Evolutionary conservation across 2,329 filamentous ascomycete genomes (phyloP).

Genomic region (Pyrenochaeta sp.): DNA sequence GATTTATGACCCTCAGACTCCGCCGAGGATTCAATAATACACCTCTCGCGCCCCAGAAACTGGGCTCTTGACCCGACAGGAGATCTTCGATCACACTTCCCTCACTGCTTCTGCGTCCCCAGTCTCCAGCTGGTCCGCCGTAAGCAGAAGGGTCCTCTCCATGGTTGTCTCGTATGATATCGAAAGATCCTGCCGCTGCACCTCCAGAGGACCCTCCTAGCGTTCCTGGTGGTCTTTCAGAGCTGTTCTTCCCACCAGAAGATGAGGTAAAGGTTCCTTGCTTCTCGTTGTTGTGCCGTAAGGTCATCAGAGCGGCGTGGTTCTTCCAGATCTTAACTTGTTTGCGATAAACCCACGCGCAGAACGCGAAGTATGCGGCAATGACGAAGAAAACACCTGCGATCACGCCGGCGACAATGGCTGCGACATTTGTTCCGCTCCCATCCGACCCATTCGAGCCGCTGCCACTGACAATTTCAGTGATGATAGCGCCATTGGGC

Average conservation of each 20-base stretch:
- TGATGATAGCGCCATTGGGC: conserved; percentile 52
- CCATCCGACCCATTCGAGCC: conserved; percentile 20
- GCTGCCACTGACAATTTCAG: conserved; percentile 46
- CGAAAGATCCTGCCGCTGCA: conserved; percentile 28
- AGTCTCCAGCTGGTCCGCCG: conserved; percentile 34
- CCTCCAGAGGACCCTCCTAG: conserved; percentile 23
- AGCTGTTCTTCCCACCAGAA: conserved; percentile 28
- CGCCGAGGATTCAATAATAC: conserved; percentile 73
- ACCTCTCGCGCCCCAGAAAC: conserved; percentile 68
- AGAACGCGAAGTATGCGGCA: conserved; percentile 74
- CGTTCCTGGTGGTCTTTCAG: conserved; percentile 30
- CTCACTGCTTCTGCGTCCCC: conserved; percentile 50
- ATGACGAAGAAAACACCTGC: conserved; percentile 71
- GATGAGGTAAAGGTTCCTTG: conserved; percentile 33
- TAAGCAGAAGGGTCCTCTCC: conserved; percentile 20
- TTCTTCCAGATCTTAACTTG: conserved; percentile 75
- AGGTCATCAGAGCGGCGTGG: conserved; percentile 72
- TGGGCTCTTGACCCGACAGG: conserved; percentile 70
- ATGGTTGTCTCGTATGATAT: conserved; percentile 20
- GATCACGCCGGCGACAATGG: conserved; percentile 67
- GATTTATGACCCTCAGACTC: conserved; percentile 74
- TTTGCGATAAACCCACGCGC: conserved; percentile 76
- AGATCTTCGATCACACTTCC: conserved; percentile 66
- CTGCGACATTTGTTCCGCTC: conserved; percentile 58
- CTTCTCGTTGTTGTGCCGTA: conserved; percentile 59